These are phyloP conservation scores for Limnanthes douglasii DNA, from an alignment of 345 rosid species.

Conservation along the genomic window DNA sequence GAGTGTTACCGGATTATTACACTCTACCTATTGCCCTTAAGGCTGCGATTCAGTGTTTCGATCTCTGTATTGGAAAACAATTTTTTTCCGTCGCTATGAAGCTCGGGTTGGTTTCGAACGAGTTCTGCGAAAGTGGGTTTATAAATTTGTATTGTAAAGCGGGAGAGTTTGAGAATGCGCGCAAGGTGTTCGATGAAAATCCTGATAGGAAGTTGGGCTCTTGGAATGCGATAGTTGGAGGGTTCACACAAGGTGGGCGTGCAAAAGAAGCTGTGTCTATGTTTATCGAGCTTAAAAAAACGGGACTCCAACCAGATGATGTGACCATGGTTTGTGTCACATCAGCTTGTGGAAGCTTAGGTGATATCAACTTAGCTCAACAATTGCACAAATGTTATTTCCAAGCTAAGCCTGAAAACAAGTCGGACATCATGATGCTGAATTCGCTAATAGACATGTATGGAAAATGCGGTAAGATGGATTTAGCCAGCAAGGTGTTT, in stretches of 20 bases:
- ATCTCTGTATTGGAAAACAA: slow-evolving; percentile 31
- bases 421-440: slow-evolving; percentile 41
- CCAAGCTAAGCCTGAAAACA: slow-evolving; percentile 25
- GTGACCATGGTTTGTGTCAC: slow-evolving; percentile 64
- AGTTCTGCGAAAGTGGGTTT: slow-evolving; percentile 76
- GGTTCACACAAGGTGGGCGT: slow-evolving; percentile 45
- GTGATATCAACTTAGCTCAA: slow-evolving; percentile 43
- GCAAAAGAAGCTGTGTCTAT: slow-evolving; percentile 35
- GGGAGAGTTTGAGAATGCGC: slow-evolving; percentile 34
- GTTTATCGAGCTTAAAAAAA: slow-evolving; percentile 39
- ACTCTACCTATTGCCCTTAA: slow-evolving; percentile 58
- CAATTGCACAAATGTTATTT: slow-evolving; percentile 67
- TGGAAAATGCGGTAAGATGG: slow-evolving; percentile 85
- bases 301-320: slow-evolving; percentile 61
- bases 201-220: slow-evolving; percentile 58
- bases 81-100: slow-evolving; percentile 41
- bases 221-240: slow-evolving; percentile 71
- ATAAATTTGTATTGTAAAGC: slow-evolving; percentile 32
- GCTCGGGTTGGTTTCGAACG: slow-evolving; percentile 35
- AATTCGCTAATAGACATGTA: slow-evolving; percentile 69
- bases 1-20: slow-evolving; percentile 47
- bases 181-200: slow-evolving; percentile 60
- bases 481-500: slow-evolving; percentile 44
- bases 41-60: slow-evolving; percentile 28
- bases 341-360: slow-evolving; percentile 68